Evolutionary conservation across 2,329 filamentous ascomycete species (phyloP).

Genomic region (Trichoderma afroharzianum): DNA sequence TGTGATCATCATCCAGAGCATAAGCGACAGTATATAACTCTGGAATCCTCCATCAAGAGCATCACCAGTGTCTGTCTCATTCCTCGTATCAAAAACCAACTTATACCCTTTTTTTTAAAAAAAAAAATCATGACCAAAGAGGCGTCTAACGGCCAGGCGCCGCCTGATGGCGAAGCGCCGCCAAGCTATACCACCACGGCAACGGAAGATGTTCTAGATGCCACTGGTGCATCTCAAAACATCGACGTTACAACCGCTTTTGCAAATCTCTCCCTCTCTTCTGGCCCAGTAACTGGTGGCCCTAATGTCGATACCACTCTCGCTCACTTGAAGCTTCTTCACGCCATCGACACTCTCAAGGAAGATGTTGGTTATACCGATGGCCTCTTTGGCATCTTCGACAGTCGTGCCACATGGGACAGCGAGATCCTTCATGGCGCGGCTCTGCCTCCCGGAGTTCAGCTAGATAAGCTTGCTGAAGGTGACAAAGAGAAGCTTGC

Average conservation of each 20-base stretch:
- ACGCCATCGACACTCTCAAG: constrained; percentile 63
- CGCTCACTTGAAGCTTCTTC: constrained; percentile 70
- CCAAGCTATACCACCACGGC: background rate
- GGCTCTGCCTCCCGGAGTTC: constrained; percentile 8
- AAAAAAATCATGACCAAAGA: constrained; percentile 3
- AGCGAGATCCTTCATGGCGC: background rate
- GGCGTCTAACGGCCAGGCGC: background rate
- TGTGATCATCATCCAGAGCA: background rate
- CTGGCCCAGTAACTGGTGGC: background rate
- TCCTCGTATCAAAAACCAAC: background rate
- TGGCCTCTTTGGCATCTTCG: constrained; percentile 62
- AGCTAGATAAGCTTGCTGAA: constrained; percentile 25
- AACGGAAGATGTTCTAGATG: background rate
- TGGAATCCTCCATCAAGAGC: background rate
- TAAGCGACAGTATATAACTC: background rate
- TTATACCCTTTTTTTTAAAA: too few relatives aligned
- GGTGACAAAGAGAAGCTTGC: constrained; percentile 27
- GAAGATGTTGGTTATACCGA: constrained; percentile 65
- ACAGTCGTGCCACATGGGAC: constrained; percentile 37
- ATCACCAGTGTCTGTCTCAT: background rate
- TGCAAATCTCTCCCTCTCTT: constrained; percentile 12
- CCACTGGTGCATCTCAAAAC: background rate
- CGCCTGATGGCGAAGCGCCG: background rate
- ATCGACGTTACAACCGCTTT: constrained; percentile 3
- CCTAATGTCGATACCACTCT: constrained; percentile 53